Evolutionary conservation across 169 alveolate species (phyloP).

Genomic region (Eimeria tenella): DNA sequence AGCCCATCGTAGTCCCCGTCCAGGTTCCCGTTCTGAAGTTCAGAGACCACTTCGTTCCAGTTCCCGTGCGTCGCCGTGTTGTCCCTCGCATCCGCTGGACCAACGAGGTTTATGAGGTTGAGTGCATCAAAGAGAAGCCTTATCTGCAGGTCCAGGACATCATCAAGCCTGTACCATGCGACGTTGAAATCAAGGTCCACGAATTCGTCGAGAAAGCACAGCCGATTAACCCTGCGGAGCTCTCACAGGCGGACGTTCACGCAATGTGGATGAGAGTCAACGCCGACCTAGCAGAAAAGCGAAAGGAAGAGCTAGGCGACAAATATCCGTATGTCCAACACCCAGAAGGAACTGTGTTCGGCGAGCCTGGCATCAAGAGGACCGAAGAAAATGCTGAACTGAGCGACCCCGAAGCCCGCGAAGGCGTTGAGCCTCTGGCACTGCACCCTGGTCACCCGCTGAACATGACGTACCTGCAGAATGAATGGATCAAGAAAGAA

Average conservation of each 20-base stretch:
- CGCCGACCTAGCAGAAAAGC: slow-evolving; percentile 86
- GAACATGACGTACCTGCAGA: slow-evolving; percentile 86
- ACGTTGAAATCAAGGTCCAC: slow-evolving; percentile 87
- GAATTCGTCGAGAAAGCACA: slow-evolving; percentile 88
- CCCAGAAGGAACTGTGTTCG: slow-evolving; percentile 80
- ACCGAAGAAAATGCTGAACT: slow-evolving; percentile 74
- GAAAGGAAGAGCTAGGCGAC: slow-evolving; percentile 81
- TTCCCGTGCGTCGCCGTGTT: slow-evolving; percentile 89
- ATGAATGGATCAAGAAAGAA: slow-evolving; percentile 85
- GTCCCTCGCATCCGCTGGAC: slow-evolving; percentile 90
- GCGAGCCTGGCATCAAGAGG: slow-evolving; percentile 79
- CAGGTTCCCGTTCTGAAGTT: slow-evolving; percentile 91
- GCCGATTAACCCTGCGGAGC: slow-evolving; percentile 90
- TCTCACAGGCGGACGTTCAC: slow-evolving; percentile 91
- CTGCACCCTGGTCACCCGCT: slow-evolving; percentile 88
- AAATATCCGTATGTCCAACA: slow-evolving; percentile 80
- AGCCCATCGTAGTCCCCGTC: slow-evolving; percentile 90
- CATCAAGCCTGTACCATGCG: slow-evolving; percentile 90
- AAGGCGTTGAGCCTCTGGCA: slow-evolving; percentile 84
- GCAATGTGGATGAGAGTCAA: slow-evolving; percentile 93
- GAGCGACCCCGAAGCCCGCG: slow-evolving; percentile 67
- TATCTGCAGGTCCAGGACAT: slow-evolving; percentile 88
- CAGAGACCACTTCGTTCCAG: slow-evolving; percentile 91
- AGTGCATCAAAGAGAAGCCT: slow-evolving; percentile 90
- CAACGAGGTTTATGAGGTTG: slow-evolving; percentile 90